These are phyloP conservation scores for Zelonia costaricensis DNA, from an alignment of 208 protist genomes.

Conservation along the genomic window DNA sequence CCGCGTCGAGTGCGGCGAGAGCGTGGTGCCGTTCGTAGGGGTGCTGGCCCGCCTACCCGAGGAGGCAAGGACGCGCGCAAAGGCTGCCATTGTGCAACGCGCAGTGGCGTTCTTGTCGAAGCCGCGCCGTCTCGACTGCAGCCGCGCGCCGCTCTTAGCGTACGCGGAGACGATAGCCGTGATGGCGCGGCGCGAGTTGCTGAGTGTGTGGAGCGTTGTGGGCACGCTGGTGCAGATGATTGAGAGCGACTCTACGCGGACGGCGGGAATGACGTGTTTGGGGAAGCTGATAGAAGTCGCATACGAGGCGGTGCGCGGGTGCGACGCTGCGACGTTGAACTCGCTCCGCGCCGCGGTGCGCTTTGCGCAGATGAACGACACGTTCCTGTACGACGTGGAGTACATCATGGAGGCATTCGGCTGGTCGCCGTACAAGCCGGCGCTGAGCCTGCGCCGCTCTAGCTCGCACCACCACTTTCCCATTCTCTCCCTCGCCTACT, in stretches of 20 bases:
- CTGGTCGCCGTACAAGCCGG: slow-evolving; percentile 72
- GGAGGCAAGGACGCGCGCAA: slow-evolving; percentile 34
- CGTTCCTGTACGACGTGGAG: slow-evolving; percentile 87
- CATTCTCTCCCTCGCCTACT: slow-evolving; percentile 82
- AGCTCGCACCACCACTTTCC: slow-evolving; percentile 55
- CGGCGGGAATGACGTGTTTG: slow-evolving; percentile 82
- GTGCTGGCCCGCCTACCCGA: slow-evolving; percentile 65
- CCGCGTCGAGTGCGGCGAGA: slow-evolving; percentile 54
- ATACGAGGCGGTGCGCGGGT: slow-evolving; percentile 53
- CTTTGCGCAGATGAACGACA: slow-evolving; percentile 72
- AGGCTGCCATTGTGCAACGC: slow-evolving; percentile 67
- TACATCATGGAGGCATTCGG: slow-evolving; percentile 88
- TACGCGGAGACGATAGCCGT: slow-evolving; percentile 82
- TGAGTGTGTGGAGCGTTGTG: slow-evolving; percentile 64
- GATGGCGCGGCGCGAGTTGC: slow-evolving; percentile 66
- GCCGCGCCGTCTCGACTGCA: slow-evolving; percentile 72
- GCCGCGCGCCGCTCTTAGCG: slow-evolving; percentile 64
- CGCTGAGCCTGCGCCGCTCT: slow-evolving; percentile 46
- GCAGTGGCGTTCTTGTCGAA: slow-evolving; percentile 71
- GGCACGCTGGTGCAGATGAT: slow-evolving; percentile 71
- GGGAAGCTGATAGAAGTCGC: slow-evolving; percentile 86
- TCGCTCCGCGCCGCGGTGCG: slow-evolving; percentile 49
- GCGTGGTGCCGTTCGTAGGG: slow-evolving; percentile 64
- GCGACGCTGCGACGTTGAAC: slow-evolving; percentile 56
- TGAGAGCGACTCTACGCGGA: slow-evolving; percentile 66